A percentile compares a stretch with the other conserved stretches of the same genome.
Conservation (phyloP, 495 filamentous ascomycete species). For the Xylaria curta region DNA sequence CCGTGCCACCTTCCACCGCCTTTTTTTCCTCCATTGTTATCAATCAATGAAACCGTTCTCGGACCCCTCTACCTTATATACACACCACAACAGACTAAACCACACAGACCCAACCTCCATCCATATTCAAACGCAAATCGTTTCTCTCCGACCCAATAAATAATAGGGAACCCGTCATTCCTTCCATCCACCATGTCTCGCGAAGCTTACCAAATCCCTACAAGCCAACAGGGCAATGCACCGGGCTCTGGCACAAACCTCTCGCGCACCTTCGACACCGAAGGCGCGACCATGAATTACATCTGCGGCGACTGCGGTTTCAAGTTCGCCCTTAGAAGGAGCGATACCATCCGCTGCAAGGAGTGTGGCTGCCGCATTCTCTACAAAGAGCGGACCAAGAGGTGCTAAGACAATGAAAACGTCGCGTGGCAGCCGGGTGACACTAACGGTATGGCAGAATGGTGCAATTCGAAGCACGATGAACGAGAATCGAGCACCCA, state of each 20-base stretch:
- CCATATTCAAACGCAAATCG: neutral
- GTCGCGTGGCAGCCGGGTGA: neutral
- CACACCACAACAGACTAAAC: neutral
- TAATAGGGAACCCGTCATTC: neutral
- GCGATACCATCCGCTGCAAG: constrained; percentile 90
- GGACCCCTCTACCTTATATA: constrained; percentile 6
- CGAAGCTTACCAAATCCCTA: constrained; percentile 67
- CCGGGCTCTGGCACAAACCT: constrained; percentile 39
- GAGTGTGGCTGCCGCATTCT: constrained; percentile 95
- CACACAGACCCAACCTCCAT: neutral
- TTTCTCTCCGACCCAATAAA: neutral
- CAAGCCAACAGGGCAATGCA: constrained; percentile 33
- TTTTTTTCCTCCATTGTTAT: constrained; percentile 21
- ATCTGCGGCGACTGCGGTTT: constrained; percentile 92
- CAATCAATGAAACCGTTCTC: neutral
- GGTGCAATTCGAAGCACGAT: constrained; percentile 98
- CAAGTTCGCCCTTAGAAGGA: constrained; percentile 79
- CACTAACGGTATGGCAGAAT: constrained; percentile 58
- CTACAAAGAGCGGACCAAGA: constrained; percentile 97
- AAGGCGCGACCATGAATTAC: constrained; percentile 70
- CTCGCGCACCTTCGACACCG: constrained; percentile 41
- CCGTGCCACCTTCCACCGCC: constrained; percentile 23
- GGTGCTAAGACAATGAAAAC: constrained; percentile 61
- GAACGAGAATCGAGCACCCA: constrained; percentile 15
- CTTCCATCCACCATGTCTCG: constrained; percentile 55